Base-by-base conservation (phyloP, 2,329 filamentous ascomycete genomes). In the Apiospora hydei region DNA sequence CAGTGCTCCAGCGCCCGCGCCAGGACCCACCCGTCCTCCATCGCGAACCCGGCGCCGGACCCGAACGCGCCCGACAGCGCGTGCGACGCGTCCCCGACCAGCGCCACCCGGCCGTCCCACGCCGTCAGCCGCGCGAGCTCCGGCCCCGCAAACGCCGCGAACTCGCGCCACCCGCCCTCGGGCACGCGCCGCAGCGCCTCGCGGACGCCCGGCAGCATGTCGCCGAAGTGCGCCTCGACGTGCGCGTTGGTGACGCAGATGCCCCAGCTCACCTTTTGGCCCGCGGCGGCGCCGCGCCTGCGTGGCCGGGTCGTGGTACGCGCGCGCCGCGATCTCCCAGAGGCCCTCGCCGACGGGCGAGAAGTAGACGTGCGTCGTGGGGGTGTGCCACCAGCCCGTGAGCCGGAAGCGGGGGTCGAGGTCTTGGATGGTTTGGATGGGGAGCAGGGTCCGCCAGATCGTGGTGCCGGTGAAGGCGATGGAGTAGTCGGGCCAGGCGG, bases 21-120 rank as follows among this genome's bases (percentile, higher is more conserved):
- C 16, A 80, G 70, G 1, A 78, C 72, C 76, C 76, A 80, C 1
- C 78, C 78, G 26, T 79, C 76, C 71, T 83, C 81, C 67, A 83
- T 76, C 2, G 81, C 82, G n/a, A 83, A 83, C 0, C 81, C 81
- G 0, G 82, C 81, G 0, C 82, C 82, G 0, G 82, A 74, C 71
- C 77, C 73, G 53, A 84, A 84, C 0, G 81, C 82, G 0, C 86
- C 86, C 0, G 86, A 87, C 0, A 88, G 81, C 0, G 88, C 86
- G 76, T 90, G 88, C 1, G 86, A 89, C 0, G 87, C 84, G 74
- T 90, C 88, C 11, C 88, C 88, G 0, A 89, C 83, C 4, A 89
- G 81, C 7, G 85, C 87, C 3, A 88, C 75, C 69, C 83, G 84
- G 57, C 83, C 78, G 80, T 83, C 71, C 77, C 77, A 86, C 3